Evolutionary conservation across 2,329 filamentous ascomycete genomes (phyloP), one percentile per base, ranked within the genome.

Genomic region (Thelonectria discophora): DNA sequence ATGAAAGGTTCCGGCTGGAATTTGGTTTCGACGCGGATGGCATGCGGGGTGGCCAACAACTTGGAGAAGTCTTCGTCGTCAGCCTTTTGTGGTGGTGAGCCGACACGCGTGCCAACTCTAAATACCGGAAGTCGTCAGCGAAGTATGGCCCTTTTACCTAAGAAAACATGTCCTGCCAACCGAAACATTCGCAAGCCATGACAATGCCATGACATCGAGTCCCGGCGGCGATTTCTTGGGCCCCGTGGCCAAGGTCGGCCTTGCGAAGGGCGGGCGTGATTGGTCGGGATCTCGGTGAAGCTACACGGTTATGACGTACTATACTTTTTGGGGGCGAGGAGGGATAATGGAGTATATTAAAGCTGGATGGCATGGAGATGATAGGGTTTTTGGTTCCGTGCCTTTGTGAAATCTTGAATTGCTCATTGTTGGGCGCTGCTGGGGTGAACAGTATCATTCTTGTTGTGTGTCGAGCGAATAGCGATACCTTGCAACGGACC

Each of bases 291-390:
- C 13, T 24, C 43, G 62, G 50, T 55, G 57, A 62, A 50, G 58
- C 63, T 63, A 60, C 30, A 61, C 42, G 54, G 49, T 58, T 3
- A 71, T 71, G 69, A 71, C 69, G 69, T 71, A 66, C 37, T 67
- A 62, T 69, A 71, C 61, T 67, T 71, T 66, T 24, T 24, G 24
- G 58, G 57, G 47, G n/a, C n/a, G n/a, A n/a, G n/a, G n/a, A n/a
- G n/a, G n/a, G n/a, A n/a, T n/a, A n/a, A n/a, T n/a, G n/a, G n/a
- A n/a, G n/a, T n/a, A n/a, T 18, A 39, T 20, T 11, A 20, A 24
- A 24, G 24, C 24, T 24, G 4, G 24, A 7, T 24, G 15, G 39
- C 42, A 55, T 5, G 21, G 15, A 6, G 18, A 5, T 15, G 15
- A 32, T 30, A 42, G 32, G 20, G 17, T 34, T 49, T 43, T n/a